phyloP scores from a whole-genome alignment of 768 basidiomycete genomes.

The Russula sp. region DNA sequence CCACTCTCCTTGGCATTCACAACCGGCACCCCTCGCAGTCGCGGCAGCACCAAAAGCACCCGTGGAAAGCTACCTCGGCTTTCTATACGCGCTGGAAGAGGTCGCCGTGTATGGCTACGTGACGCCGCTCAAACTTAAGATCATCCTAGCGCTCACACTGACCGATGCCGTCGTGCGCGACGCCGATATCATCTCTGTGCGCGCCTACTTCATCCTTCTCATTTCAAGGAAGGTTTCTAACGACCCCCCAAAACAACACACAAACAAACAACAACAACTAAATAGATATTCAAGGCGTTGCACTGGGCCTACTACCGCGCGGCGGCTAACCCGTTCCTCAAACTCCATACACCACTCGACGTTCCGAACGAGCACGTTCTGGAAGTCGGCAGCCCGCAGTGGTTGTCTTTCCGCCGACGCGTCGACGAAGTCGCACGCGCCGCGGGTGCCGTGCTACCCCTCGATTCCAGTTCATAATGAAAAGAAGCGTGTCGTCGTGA shows the following conservation, averaged over 20 bases:
- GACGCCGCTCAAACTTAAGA: conserved; percentile 82
- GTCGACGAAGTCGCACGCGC: conserved; percentile 71
- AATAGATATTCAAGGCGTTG: conserved; percentile 78
- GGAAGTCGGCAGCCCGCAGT: conserved; percentile 53
- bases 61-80: conserved; percentile 74
- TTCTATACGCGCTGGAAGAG: conserved; percentile 88
- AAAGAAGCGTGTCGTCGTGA: conserved; percentile 13
- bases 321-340: conserved; percentile 81
- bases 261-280: background rate
- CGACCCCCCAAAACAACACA: background rate
- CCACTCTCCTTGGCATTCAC: background rate
- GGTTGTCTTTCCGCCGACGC: conserved; percentile 59
- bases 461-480: conserved; percentile 9
- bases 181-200: conserved; percentile 65
- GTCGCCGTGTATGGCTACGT: conserved; percentile 90
- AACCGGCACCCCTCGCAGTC: conserved; percentile 21
- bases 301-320: conserved; percentile 84
- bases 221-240: too few relatives aligned
- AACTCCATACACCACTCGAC: conserved; percentile 39
- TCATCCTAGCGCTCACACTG: conserved; percentile 71
- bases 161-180: conserved; percentile 79
- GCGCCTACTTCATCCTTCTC: conserved; percentile 24
- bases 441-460: conserved; percentile 38
- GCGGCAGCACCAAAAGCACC: conserved; percentile 44
- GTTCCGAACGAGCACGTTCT: conserved; percentile 34